Base-by-base conservation (phyloP, 2,329 filamentous ascomycete genomes). In the Aspergillus amoenus region DNA sequence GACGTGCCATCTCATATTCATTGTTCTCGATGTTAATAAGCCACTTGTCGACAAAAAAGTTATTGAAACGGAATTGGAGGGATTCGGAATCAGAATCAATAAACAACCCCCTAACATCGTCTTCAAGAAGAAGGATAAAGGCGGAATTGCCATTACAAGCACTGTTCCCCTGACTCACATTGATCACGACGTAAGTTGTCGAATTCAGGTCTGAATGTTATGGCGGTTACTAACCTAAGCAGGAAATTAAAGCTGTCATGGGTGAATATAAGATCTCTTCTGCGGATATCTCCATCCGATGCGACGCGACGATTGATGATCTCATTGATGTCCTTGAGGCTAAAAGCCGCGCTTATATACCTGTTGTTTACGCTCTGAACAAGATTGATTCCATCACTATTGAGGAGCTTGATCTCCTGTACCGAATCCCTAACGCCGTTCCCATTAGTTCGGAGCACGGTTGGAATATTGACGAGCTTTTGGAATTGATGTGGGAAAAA, bases 121-220 rank as follows among this genome's bases (percentile, higher is more conserved):
- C n/a, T 96, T 97, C 82, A 95, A 88, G 79, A 99, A 99, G 83
- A 99, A 99, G 82, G 94, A 99, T 78, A 97, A 97, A 79, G 94
- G 94, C 66, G 94, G 94, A 37, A 86, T 99, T 71, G 93, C 90
- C 70, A 94, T 99, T 71, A 96, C 93, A n/a, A 94, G 86, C 77
- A 99, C 94, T 2, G 88, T 94, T 44, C 91, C 93, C 5, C 81
- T 99, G 66, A 89, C 89, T 22, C 91, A 99, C 76, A 96, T 99
- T 70, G 90, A 94, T 73, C 84, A 92, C 66, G 94, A 96, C 70
- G 80, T 81, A 67, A 67, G 75, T 62, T 12, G 17, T 42, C 5
- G 11, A 12, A 37, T 22, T 2, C 5, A 6, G 32, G 18, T 12
- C 7, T 32, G 21, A 12, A n/a, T 47, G 4, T 34, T 48, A 4